Evolutionary conservation across 129 eudicot genomes (phyloP).

Genomic region (Artemisia argyi): DNA sequence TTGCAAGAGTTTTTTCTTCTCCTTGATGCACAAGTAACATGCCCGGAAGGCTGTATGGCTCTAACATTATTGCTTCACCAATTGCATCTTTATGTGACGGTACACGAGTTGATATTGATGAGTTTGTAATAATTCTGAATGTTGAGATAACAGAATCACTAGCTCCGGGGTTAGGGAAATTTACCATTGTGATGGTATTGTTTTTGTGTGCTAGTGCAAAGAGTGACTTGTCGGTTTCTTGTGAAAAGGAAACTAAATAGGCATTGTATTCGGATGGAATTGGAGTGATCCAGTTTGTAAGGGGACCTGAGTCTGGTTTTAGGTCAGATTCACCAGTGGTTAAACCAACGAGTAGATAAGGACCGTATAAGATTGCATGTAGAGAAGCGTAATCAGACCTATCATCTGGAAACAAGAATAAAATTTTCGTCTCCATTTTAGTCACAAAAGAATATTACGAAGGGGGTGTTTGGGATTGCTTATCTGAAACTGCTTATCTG

Average conservation of each 20-base stretch:
- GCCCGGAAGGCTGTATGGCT: slow-evolving; percentile 80
- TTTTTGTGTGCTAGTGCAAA: slow-evolving; percentile 41
- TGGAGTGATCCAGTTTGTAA: slow-evolving; percentile 60
- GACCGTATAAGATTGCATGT: slow-evolving; percentile 85
- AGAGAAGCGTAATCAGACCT: slow-evolving; percentile 59
- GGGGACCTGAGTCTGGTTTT: slow-evolving; percentile 37
- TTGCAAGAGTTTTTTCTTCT: slow-evolving; percentile 38
- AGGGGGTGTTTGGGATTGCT: too few relatives aligned
- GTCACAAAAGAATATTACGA: not conserved
- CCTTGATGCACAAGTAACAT: slow-evolving; percentile 55
- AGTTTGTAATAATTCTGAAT: slow-evolving; percentile 51
- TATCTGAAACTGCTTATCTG: too few relatives aligned
- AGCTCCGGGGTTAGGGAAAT: slow-evolving; percentile 58
- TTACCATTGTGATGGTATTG: slow-evolving; percentile 37
- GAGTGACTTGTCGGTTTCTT: slow-evolving; percentile 38
- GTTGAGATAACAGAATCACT: slow-evolving; percentile 61
- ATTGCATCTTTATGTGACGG: slow-evolving; percentile 23
- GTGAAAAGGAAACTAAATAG: slow-evolving; percentile 59
- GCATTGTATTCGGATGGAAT: slow-evolving; percentile 70
- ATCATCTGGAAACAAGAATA: slow-evolving; percentile 50
- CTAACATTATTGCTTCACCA: slow-evolving; percentile 60
- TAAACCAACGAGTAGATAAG: slow-evolving; percentile 82
- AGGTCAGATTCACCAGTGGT: slow-evolving; percentile 56
- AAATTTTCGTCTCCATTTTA: not conserved
- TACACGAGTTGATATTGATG: slow-evolving; percentile 10